Conservation (phyloP, 106 monocot genomes). For the Dendrobium chrysotoxum region DNA sequence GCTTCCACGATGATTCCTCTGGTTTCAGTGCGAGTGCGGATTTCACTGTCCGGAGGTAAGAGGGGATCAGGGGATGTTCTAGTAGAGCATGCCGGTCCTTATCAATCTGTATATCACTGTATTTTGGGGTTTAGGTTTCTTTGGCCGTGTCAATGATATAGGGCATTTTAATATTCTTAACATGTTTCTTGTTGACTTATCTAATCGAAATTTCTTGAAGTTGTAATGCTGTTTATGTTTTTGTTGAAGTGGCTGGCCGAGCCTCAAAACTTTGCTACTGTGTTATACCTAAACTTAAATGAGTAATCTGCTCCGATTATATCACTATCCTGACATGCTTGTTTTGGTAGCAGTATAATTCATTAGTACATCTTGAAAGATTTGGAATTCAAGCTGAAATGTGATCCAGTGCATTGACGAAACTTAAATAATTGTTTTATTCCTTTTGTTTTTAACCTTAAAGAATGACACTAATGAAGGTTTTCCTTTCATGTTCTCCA, state of each 20-base stretch:
- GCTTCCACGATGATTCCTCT: constrained; percentile 96
- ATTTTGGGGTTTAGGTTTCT: neutral
- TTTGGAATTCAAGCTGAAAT: neutral
- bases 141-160: neutral
- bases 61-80: neutral
- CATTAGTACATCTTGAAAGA: neutral
- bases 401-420: neutral
- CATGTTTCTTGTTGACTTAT: neutral
- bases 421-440: no score
- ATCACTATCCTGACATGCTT: neutral
- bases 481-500: no score
- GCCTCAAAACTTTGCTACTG: neutral
- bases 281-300: neutral
- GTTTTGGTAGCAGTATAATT: neutral
- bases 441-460: no score
- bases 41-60: constrained; percentile 73
- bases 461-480: no score
- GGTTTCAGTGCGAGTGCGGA: constrained; percentile 86
- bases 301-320: neutral
- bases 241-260: neutral
- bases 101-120: neutral
- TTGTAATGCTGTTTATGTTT: neutral
- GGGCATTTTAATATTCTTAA: neutral
- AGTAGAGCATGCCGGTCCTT: neutral
- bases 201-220: neutral